Percentiles rank a stretch among this genome's conserved stretches.
Conservation (phyloP, 306 rosid species). For the Macrotyloma uniflorum region DNA sequence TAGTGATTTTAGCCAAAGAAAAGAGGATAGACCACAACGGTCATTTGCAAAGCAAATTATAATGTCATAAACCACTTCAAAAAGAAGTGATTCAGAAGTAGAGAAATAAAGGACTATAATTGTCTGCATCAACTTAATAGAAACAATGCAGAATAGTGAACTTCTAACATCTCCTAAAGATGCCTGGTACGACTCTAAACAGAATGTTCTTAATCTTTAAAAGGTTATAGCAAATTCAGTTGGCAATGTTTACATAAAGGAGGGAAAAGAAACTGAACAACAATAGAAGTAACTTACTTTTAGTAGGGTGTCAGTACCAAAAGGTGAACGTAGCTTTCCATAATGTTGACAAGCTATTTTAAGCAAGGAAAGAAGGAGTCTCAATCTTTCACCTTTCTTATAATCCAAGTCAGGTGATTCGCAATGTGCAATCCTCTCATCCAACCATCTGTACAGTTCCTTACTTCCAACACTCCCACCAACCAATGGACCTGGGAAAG, state of each 20-base stretch:
- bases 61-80: background rate
- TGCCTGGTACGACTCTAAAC: background rate
- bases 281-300: slow-evolving; percentile 55
- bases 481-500: slow-evolving; percentile 96
- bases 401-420: slow-evolving; percentile 68
- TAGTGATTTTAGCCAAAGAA: slow-evolving; percentile 5
- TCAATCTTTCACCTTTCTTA: slow-evolving; percentile 69
- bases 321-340: slow-evolving; percentile 92
- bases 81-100: slow-evolving; percentile 7
- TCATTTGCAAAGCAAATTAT: slow-evolving; percentile 15
- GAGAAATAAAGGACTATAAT: slow-evolving; percentile 1
- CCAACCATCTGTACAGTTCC: slow-evolving; percentile 87
- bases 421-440: slow-evolving; percentile 76
- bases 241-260: background rate
- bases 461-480: slow-evolving; percentile 90
- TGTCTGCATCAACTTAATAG: background rate
- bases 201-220: background rate
- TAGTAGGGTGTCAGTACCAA: slow-evolving; percentile 66
- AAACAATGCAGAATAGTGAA: slow-evolving; percentile 3
- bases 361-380: slow-evolving; percentile 88
- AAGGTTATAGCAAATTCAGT: slow-evolving; percentile 6
- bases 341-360: slow-evolving; percentile 89
- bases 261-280: background rate
- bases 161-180: background rate
- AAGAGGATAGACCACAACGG: background rate